Percentiles rank a stretch among this genome's conserved stretches.
Evolutionary conservation across 129 eudicot genomes (phyloP).

Genomic region (Logfia minima): DNA sequence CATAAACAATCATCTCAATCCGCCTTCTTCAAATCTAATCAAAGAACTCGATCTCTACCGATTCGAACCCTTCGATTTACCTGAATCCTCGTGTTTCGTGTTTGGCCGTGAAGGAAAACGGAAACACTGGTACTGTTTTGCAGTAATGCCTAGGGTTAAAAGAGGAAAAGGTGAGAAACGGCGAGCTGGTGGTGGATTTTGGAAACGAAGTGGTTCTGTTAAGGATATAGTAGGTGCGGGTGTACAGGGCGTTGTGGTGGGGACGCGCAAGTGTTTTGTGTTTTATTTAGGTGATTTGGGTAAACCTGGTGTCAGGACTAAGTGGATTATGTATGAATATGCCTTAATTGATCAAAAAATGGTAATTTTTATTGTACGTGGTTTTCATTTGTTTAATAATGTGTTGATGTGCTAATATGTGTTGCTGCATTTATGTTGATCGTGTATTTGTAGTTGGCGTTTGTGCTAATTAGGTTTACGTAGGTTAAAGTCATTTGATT

Average conservation of each 20-base stretch:
- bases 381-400: neutral
- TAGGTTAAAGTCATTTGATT: too few species aligned
- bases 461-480: too few species aligned
- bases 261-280: conserved; percentile 50
- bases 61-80: conserved; percentile 50
- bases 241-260: conserved; percentile 42
- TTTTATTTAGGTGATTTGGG: conserved; percentile 3
- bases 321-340: conserved; percentile 67
- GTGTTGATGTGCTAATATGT: too few species aligned
- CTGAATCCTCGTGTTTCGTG: conserved; percentile 44
- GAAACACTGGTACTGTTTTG: conserved; percentile 59
- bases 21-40: conserved; percentile 23
- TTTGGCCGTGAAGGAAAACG: conserved; percentile 51
- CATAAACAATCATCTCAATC: conserved; percentile 19
- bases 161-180: conserved; percentile 32
- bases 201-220: conserved; percentile 49
- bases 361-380: conserved; percentile 25
- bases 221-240: conserved; percentile 47
- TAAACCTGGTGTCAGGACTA: conserved; percentile 36
- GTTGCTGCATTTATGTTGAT: too few species aligned
- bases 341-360: conserved; percentile 36
- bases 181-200: conserved; percentile 46
- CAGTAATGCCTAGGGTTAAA: conserved; percentile 35
- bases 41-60: conserved; percentile 49
- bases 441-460: too few species aligned